These are phyloP conservation scores for Rutstroemia sp. DNA, from an alignment of 2,329 filamentous ascomycete genomes.

Conservation along the genomic window DNA sequence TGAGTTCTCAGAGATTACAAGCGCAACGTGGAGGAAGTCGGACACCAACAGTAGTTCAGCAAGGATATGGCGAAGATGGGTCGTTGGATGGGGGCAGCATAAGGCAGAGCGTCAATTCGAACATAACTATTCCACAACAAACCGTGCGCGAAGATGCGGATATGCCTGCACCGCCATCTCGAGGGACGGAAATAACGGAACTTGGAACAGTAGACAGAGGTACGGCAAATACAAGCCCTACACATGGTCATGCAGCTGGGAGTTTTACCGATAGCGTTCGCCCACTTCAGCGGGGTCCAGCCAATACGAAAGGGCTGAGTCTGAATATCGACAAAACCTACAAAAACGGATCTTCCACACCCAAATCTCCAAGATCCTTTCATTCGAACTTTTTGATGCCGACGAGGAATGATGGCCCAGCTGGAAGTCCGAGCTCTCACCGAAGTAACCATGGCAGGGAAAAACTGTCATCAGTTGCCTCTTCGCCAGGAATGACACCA, in stretches of 20 bases:
- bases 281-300: slow-evolving; percentile 46
- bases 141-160: slow-evolving; percentile 40
- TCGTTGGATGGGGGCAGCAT: slow-evolving; percentile 39
- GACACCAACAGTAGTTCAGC: slow-evolving; percentile 32
- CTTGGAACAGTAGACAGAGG: slow-evolving; percentile 52
- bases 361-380: slow-evolving; percentile 70
- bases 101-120: slow-evolving; percentile 52
- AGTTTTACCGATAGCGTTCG: slow-evolving; percentile 72
- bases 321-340: slow-evolving; percentile 55
- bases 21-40: slow-evolving; percentile 66
- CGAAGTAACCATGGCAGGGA: slow-evolving; percentile 63
- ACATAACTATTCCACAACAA: slow-evolving; percentile 22
- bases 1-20: slow-evolving; percentile 93
- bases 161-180: slow-evolving; percentile 57
- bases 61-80: slow-evolving; percentile 34
- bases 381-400: slow-evolving; percentile 66
- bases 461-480: slow-evolving; percentile 74
- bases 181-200: slow-evolving; percentile 75
- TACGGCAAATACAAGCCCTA: slow-evolving; percentile 69
- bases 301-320: slow-evolving; percentile 37
- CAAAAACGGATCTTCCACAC: slow-evolving; percentile 43
- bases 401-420: slow-evolving; percentile 43
- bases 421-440: slow-evolving; percentile 42
- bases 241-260: slow-evolving; percentile 47
- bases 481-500: slow-evolving; percentile 58